These are phyloP conservation scores for Paxillus ammoniavirescens DNA, from an alignment of 768 basidiomycete genomes.

Conservation along the genomic window DNA sequence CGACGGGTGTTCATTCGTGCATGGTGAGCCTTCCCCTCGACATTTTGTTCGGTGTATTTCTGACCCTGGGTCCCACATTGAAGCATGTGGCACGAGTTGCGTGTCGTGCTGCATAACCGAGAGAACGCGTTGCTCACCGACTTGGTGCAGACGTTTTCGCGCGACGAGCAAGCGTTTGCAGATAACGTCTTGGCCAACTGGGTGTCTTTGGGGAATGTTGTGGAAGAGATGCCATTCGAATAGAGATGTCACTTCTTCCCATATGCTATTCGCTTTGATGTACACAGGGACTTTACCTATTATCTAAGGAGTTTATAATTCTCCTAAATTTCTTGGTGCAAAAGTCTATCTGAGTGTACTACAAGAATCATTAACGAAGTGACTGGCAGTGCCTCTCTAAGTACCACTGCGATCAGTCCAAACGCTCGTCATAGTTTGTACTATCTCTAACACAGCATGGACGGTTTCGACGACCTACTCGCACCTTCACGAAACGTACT, in stretches of 20 bases:
- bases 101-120: slow-evolving; percentile 86
- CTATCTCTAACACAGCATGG: slow-evolving; percentile 43
- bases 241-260: slow-evolving; percentile 32
- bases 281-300: slow-evolving; percentile 6
- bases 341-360: neutral
- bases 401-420: neutral
- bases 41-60: neutral
- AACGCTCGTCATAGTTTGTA: neutral
- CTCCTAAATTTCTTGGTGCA: neutral
- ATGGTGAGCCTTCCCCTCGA: slow-evolving; percentile 49
- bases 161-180: slow-evolving; percentile 69
- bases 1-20: slow-evolving; percentile 86
- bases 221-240: slow-evolving; percentile 86
- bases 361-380: no score
- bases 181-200: slow-evolving; percentile 68
- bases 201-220: slow-evolving; percentile 65
- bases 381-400: no score
- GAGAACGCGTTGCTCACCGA: slow-evolving; percentile 82
- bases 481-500: slow-evolving; percentile 55
- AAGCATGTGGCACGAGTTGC: slow-evolving; percentile 96
- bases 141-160: slow-evolving; percentile 68
- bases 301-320: slow-evolving; percentile 1
- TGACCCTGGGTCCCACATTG: slow-evolving; percentile 5
- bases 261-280: neutral
- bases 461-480: slow-evolving; percentile 77